A percentile compares a stretch with the other conserved stretches of the same genome.
phyloP scores from a whole-genome alignment of 805 yeast species.

The Candida patagonica region DNA sequence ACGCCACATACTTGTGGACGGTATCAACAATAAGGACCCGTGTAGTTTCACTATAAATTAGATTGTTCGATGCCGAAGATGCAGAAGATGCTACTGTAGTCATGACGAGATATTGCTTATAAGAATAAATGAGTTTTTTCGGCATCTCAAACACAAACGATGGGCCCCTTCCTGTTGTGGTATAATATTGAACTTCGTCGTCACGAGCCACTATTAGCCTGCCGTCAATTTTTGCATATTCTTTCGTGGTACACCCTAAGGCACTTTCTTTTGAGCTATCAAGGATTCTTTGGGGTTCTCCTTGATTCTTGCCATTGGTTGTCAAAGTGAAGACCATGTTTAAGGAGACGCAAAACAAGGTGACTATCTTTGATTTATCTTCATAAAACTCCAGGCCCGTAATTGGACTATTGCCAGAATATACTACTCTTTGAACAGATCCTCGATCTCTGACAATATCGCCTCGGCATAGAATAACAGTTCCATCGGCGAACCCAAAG shows the following conservation, averaged over 20 bases:
- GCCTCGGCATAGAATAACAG: slow-evolving; percentile 73
- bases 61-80: slow-evolving; percentile 7
- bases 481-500: slow-evolving; percentile 77
- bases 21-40: slow-evolving; percentile 61
- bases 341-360: slow-evolving; percentile 66
- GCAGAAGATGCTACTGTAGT: slow-evolving; percentile 37
- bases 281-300: slow-evolving; percentile 44
- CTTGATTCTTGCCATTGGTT: slow-evolving; percentile 71
- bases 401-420: slow-evolving; percentile 68
- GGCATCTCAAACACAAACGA: slow-evolving; percentile 48
- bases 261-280: slow-evolving; percentile 40
- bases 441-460: slow-evolving; percentile 85
- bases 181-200: slow-evolving; percentile 57
- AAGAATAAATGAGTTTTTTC: slow-evolving; percentile 43
- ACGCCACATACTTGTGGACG: slow-evolving; percentile 58
- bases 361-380: slow-evolving; percentile 30
- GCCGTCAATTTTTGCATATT: slow-evolving; percentile 15
- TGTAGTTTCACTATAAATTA: slow-evolving; percentile 33
- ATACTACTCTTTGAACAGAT: slow-evolving; percentile 72
- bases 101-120: slow-evolving; percentile 47
- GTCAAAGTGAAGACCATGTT: slow-evolving; percentile 59
- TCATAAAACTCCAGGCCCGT: slow-evolving; percentile 59
- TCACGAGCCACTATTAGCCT: slow-evolving; percentile 57
- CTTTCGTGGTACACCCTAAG: slow-evolving; percentile 34
- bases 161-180: slow-evolving; percentile 29